Conservation (phyloP, 2,329 filamentous ascomycete species). For the Paraphoma sp. region DNA sequence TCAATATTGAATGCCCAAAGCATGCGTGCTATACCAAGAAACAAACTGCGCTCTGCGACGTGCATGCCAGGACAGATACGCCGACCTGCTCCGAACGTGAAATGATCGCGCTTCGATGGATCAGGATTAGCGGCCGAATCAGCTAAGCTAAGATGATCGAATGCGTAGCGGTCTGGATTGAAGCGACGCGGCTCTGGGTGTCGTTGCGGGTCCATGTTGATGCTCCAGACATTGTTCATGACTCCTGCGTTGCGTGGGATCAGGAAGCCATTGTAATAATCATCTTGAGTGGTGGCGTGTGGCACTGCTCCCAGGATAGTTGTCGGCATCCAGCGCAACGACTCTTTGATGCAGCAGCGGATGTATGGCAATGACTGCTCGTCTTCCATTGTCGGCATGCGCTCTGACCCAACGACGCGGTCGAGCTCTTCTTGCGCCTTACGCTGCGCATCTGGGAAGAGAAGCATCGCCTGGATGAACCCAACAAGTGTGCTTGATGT, state of each 20-base stretch:
- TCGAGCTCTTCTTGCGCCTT: background rate
- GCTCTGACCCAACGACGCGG: background rate
- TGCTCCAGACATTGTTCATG: conserved; percentile 18
- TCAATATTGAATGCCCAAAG: conserved; percentile 22
- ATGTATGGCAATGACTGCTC: conserved; percentile 10
- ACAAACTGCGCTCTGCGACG: conserved; percentile 32
- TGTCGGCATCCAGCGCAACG: conserved; percentile 47
- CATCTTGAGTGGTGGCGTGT: conserved; percentile 37
- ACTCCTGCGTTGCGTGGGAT: conserved; percentile 51
- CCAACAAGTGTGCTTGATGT: background rate
- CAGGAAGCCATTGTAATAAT: conserved; percentile 49
- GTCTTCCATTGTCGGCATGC: background rate
- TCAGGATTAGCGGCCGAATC: background rate
- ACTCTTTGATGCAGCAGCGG: conserved; percentile 37
- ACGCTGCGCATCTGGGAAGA: background rate
- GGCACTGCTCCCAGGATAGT: conserved; percentile 13
- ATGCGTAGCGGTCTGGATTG: background rate
- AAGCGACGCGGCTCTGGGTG: background rate
- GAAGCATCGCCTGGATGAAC: conserved; percentile 27
- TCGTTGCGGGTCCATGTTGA: background rate
- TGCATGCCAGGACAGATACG: conserved; percentile 42
- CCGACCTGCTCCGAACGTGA: conserved; percentile 30
- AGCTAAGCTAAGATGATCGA: background rate
- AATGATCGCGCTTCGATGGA: conserved; percentile 18
- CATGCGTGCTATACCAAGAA: conserved; percentile 26